A percentile compares a stretch with the other conserved stretches of the same genome.
Conservation (phyloP, 1,139 yeast genomes). For the Geotrichum macrosporum region DNA sequence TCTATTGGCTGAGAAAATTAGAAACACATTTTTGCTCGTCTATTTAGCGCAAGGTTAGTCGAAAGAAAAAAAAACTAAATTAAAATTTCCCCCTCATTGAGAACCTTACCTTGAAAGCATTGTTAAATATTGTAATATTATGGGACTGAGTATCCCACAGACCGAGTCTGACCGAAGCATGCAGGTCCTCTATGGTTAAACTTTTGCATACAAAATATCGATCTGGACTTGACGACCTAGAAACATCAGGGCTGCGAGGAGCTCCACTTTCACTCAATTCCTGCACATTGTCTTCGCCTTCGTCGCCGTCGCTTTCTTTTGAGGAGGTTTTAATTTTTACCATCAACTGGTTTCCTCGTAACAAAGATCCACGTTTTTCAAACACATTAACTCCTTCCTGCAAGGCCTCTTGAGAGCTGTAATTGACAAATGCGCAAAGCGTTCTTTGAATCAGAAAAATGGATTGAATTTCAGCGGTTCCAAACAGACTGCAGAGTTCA, state of each 20-base stretch:
- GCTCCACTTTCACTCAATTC: too few relatives aligned
- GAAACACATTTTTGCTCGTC: slow-evolving; percentile 36
- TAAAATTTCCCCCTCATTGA: too few relatives aligned
- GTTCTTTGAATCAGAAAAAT: slow-evolving; percentile 40
- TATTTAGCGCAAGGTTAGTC: slow-evolving; percentile 9
- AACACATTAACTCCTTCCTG: slow-evolving; percentile 33
- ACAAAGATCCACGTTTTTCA: slow-evolving; percentile 31
- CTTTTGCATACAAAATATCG: slow-evolving; percentile 42
- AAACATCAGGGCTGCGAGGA: too few relatives aligned
- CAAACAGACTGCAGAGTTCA: slow-evolving; percentile 39
- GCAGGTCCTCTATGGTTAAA: slow-evolving; percentile 39
- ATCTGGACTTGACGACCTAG: too few relatives aligned
- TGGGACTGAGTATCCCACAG: slow-evolving; percentile 43
- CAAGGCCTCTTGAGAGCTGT: slow-evolving; percentile 32
- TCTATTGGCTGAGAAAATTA: slow-evolving; percentile 42
- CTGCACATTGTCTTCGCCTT: too few relatives aligned
- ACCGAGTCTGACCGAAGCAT: slow-evolving; percentile 35
- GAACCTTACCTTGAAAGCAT: slow-evolving; percentile 34
- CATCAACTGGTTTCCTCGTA: slow-evolving; percentile 38
- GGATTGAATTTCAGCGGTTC: slow-evolving; percentile 38
- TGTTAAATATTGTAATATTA: slow-evolving; percentile 37
- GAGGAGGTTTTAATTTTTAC: slow-evolving; percentile 27
- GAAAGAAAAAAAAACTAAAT: slow-evolving; percentile 4
- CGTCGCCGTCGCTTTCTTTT: too few relatives aligned
- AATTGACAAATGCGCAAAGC: slow-evolving; percentile 43